Evolutionary conservation across 306 rosid genomes (phyloP), one percentile per base, ranked within the genome.

Genomic region (Sophora flavescens): DNA sequence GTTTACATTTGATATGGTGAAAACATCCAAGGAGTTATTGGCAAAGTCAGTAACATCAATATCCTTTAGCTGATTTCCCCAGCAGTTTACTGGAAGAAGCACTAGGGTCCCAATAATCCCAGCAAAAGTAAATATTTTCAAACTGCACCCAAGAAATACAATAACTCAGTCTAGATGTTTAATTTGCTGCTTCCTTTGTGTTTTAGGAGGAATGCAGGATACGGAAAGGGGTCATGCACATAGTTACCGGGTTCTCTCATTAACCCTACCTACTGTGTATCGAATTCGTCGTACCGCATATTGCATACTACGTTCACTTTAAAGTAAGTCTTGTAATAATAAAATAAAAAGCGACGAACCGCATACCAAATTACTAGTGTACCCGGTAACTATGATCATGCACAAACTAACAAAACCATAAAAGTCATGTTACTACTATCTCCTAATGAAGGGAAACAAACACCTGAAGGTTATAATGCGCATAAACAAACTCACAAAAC

Each of bases 31-130:
- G 39, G 85, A 81, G 74, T 64, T 81, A 57, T 1, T 63, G 57
- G 72, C 28, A 26, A 81, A 76, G 57, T 81, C 17, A 4, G 4
- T 44, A 76, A 71, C 44, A 65, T 76, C 81, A 63, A 81, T 32
- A 33, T 63, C 74, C 62, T 70, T 5, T 16, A 39, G 90, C 75
- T 83, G 88, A 83, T 89, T 69, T 51, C 96, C 99, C 18, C 89
- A 77, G 85, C 96, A 90, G 77, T 92, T 95, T 76, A 95, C 82
- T 41, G 97, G 99, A 78, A 95, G 97, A 74, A 95, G 78, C 68
- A 90, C 90, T 67, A 92, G 82, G 82, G 92, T 69, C 67, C 99
- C 97, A 51, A 95, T 70, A 75, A 89, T 57, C 86, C 92, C 97
- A 68, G 97, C 93, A 63, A 95, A 91, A 77, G 88, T 42, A 63